Conservation (phyloP, 2,329 filamentous ascomycete genomes). For the Zalaria sp. region DNA sequence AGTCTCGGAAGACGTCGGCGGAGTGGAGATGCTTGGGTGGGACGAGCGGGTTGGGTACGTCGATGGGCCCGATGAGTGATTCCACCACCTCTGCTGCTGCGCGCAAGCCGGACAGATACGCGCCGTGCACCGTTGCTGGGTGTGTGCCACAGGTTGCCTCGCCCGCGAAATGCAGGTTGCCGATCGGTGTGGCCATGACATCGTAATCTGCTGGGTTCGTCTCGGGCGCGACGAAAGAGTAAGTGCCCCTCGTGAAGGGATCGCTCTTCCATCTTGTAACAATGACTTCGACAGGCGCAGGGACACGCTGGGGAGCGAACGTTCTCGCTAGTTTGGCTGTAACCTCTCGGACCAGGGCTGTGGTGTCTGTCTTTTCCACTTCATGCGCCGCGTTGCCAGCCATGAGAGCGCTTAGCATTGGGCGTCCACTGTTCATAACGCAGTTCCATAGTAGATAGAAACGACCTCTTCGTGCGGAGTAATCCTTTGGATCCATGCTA, state of each 20-base stretch:
- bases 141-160: constrained; percentile 94
- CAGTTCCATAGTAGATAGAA: constrained; percentile 99
- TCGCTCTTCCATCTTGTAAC: constrained; percentile 89
- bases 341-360: constrained; percentile 66
- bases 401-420: constrained; percentile 80
- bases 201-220: constrained; percentile 85
- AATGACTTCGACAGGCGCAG: constrained; percentile 69
- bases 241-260: constrained; percentile 82
- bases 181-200: constrained; percentile 69
- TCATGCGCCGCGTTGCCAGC: constrained; percentile 87
- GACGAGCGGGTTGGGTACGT: constrained; percentile 62
- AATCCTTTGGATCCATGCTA: constrained; percentile 68
- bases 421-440: constrained; percentile 75
- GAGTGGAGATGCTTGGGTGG: constrained; percentile 38
- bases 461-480: constrained; percentile 64
- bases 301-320: constrained; percentile 50
- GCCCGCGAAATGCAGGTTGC: constrained; percentile 86
- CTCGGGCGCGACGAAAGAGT: constrained; percentile 78
- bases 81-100: constrained; percentile 79
- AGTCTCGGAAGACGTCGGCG: constrained; percentile 29
- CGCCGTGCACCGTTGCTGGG: constrained; percentile 91
- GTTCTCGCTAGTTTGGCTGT: constrained; percentile 63
- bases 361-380: constrained; percentile 63
- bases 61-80: constrained; percentile 65
- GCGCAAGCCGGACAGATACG: constrained; percentile 83